Evolutionary conservation across 192 early-diverging fungal species (phyloP).

Genomic region (Coemansia sp.): DNA sequence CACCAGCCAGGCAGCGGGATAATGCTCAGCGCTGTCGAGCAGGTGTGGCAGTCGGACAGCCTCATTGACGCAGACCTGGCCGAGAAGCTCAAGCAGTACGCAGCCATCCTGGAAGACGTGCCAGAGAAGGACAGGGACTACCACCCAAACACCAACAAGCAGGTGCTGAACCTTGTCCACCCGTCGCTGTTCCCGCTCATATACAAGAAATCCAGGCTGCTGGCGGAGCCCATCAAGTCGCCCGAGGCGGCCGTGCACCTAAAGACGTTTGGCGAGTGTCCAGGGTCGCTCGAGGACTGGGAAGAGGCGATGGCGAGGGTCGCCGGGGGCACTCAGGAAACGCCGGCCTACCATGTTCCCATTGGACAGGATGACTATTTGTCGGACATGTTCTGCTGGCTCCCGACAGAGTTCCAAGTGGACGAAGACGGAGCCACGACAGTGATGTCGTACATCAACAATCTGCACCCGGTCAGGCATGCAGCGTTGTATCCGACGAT

Average conservation of each 20-base stretch:
- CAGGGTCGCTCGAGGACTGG: constrained; percentile 9
- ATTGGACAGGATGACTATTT: background rate
- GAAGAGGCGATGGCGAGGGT: background rate
- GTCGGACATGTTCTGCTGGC: constrained; percentile 47
- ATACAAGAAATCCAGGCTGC: constrained; percentile 14
- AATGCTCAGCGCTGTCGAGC: constrained; percentile 23
- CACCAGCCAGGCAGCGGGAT: constrained; percentile 15
- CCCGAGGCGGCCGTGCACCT: constrained; percentile 18
- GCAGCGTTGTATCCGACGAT: constrained; percentile 52
- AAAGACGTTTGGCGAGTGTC: constrained; percentile 23
- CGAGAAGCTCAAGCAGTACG: constrained; percentile 17
- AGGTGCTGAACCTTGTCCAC: constrained; percentile 52
- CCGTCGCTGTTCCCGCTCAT: constrained; percentile 51
- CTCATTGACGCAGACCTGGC: constrained; percentile 14
- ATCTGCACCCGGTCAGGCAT: constrained; percentile 54
- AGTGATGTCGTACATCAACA: constrained; percentile 69
- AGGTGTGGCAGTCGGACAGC: constrained; percentile 34
- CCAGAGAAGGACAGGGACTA: constrained; percentile 34
- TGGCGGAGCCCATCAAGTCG: constrained; percentile 17
- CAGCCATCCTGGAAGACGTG: constrained; percentile 32
- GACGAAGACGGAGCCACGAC: constrained; percentile 39
- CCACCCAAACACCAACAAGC: constrained; percentile 44
- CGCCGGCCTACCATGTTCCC: constrained; percentile 2
- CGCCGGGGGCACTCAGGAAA: background rate
- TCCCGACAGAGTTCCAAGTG: constrained; percentile 61